These are phyloP conservation scores for Kalmanozyma brasiliensis DNA, from an alignment of 1,284 basidiomycete genomes.

Conservation along the genomic window DNA sequence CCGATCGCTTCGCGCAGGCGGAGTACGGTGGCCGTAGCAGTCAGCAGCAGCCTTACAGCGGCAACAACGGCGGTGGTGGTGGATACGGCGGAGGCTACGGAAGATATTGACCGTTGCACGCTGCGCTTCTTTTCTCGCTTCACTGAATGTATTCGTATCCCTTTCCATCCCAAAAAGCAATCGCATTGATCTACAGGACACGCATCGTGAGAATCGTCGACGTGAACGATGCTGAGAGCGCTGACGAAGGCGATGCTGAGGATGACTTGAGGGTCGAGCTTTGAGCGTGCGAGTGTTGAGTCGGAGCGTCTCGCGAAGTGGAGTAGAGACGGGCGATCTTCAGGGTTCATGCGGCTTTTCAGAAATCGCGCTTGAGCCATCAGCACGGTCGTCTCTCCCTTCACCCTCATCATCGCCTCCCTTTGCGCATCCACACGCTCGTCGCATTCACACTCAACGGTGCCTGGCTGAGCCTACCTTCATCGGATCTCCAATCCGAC, in stretches of 20 bases:
- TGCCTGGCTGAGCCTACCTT: no score
- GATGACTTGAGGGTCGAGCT: no score
- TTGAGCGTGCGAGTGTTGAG: background rate
- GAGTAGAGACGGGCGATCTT: background rate
- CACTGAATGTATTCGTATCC: conserved; percentile 6
- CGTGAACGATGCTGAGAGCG: background rate
- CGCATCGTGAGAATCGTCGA: background rate
- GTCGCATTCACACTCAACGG: no score
- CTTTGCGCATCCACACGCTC: no score
- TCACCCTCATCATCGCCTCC: background rate
- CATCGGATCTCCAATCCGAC: no score
- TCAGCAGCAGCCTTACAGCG: conserved; percentile 12
- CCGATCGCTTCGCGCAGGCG: conserved; percentile 50
- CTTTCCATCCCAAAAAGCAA: background rate
- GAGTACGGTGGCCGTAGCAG: conserved; percentile 30
- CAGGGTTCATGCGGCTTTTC: background rate
- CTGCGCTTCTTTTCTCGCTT: background rate
- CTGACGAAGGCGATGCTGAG: background rate
- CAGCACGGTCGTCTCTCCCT: background rate
- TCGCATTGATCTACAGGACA: conserved; percentile 3
- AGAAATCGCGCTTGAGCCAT: conserved; percentile 5
- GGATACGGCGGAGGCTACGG: conserved; percentile 17
- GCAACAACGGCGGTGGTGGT: conserved; percentile 10
- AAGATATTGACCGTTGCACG: background rate
- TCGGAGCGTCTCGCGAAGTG: background rate